Conservation (phyloP, 2,329 filamentous ascomycete species). For the Diaporthe sp. region DNA sequence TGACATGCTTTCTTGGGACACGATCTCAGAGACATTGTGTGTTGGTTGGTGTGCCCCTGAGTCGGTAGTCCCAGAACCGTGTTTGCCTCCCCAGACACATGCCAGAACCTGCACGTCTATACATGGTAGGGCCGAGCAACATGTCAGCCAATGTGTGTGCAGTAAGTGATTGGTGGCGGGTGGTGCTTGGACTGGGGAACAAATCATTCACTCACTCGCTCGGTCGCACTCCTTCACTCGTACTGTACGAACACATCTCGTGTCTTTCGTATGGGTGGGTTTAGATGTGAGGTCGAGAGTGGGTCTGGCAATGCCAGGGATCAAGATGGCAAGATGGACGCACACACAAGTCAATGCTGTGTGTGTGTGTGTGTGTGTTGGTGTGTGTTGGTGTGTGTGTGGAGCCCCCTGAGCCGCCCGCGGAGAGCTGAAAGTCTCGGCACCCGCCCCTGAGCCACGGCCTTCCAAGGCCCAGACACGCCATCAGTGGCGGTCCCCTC, state of each 20-base stretch:
- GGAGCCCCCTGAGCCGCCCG: slow-evolving; percentile 16
- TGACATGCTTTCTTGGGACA: neutral
- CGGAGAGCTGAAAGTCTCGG: slow-evolving; percentile 24
- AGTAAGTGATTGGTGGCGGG: neutral
- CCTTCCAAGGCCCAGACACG: slow-evolving; percentile 8
- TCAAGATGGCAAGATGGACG: neutral
- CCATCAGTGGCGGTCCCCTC: neutral
- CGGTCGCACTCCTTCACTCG: neutral
- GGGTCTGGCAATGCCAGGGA: slow-evolving; percentile 11
- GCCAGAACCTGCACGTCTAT: neutral
- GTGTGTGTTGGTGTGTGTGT: neutral
- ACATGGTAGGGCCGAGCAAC: neutral
- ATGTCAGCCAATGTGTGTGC: neutral
- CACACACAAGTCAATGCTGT: slow-evolving; percentile 4
- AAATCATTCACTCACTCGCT: slow-evolving; percentile 14
- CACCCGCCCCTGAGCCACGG: slow-evolving; percentile 25
- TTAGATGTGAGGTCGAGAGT: slow-evolving; percentile 21
- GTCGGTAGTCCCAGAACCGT: neutral
- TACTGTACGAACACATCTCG: slow-evolving; percentile 6
- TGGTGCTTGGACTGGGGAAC: neutral
- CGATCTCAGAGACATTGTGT: slow-evolving; percentile 18
- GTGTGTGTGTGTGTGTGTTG: neutral
- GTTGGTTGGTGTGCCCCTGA: slow-evolving; percentile 7
- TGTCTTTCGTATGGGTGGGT: neutral
- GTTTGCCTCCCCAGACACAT: slow-evolving; percentile 4